Evolutionary conservation across 164 flowering plant species (phyloP).

Genomic region (Brasenia schreberi): DNA sequence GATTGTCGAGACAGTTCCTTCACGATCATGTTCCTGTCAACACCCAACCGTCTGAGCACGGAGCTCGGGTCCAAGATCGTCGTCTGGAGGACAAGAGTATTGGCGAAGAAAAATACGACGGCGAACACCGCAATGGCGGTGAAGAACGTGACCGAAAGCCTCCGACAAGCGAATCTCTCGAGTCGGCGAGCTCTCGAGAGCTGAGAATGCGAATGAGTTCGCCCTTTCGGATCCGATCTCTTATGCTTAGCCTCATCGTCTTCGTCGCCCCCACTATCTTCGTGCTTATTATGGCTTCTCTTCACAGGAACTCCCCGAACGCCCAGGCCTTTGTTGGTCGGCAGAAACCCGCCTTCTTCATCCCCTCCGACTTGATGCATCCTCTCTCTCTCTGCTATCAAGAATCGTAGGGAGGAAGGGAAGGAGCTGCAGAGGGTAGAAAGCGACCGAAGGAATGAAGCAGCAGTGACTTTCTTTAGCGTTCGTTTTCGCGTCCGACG

Average conservation of each 20-base stretch:
- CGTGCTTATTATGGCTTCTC: neutral
- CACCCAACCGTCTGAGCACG: neutral
- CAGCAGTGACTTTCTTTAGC: neutral
- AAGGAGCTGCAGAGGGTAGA: neutral
- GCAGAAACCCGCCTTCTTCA: slow-evolving; percentile 10
- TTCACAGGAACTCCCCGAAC: slow-evolving; percentile 1
- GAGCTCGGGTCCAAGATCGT: slow-evolving; percentile 57
- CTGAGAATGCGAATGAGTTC: slow-evolving; percentile 22
- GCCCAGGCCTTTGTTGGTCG: slow-evolving; percentile 3
- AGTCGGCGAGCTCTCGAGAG: slow-evolving; percentile 6
- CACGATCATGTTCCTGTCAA: slow-evolving; percentile 3
- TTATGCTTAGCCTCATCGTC: slow-evolving; percentile 8
- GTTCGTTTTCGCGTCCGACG: no score
- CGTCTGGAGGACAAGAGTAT: slow-evolving; percentile 37
- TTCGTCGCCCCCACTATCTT: neutral
- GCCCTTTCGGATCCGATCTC: slow-evolving; percentile 24
- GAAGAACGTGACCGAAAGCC: slow-evolving; percentile 30
- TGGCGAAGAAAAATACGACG: slow-evolving; percentile 23
- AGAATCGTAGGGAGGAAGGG: neutral
- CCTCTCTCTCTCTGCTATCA: neutral
- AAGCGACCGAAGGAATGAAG: neutral
- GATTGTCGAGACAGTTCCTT: slow-evolving; percentile 13
- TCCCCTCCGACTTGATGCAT: slow-evolving; percentile 4
- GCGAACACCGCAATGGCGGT: slow-evolving; percentile 35
- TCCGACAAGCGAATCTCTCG: slow-evolving; percentile 1